Evolutionary conservation across 2,329 filamentous ascomycete species (phyloP).

Genomic region (Clonostachys rosea): DNA sequence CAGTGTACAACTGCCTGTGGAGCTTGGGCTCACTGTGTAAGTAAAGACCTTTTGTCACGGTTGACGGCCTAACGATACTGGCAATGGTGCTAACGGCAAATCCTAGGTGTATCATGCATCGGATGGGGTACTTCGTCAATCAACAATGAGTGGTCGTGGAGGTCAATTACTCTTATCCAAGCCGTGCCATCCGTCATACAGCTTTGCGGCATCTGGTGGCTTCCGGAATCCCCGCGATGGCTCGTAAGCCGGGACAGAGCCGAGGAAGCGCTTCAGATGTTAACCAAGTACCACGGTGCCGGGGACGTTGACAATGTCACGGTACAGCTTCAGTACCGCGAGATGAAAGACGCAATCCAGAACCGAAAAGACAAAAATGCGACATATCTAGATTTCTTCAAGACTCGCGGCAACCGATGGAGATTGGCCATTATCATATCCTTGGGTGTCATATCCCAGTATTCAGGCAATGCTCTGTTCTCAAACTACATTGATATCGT

Average conservation of each 20-base stretch:
- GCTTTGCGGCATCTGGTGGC: constrained; percentile 59
- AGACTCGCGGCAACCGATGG: constrained; percentile 60
- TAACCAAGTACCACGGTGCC: constrained; percentile 60
- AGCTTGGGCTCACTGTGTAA: constrained; percentile 46
- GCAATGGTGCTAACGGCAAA: not conserved
- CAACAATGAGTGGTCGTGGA: constrained; percentile 60
- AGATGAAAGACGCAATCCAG: constrained; percentile 60
- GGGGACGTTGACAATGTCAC: constrained; percentile 52
- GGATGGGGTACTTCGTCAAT: constrained; percentile 59
- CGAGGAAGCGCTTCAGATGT: constrained; percentile 55
- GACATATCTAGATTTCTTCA: constrained; percentile 56
- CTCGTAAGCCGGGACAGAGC: constrained; percentile 59
- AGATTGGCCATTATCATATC: constrained; percentile 57
- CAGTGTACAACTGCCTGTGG: constrained; percentile 66
- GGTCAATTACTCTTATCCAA: constrained; percentile 62
- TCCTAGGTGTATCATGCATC: constrained; percentile 49
- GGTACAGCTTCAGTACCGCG: constrained; percentile 61
- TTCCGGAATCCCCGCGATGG: constrained; percentile 64
- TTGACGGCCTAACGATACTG: too few species aligned
- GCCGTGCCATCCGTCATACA: constrained; percentile 57
- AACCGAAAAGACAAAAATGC: constrained; percentile 44
- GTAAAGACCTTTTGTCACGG: constrained; percentile 1
- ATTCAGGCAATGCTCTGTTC: constrained; percentile 63
- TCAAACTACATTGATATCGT: constrained; percentile 63
- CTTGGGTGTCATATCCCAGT: constrained; percentile 63